Base-by-base conservation (phyloP, 2,329 filamentous ascomycete species). In the Alternaria arborescens region DNA sequence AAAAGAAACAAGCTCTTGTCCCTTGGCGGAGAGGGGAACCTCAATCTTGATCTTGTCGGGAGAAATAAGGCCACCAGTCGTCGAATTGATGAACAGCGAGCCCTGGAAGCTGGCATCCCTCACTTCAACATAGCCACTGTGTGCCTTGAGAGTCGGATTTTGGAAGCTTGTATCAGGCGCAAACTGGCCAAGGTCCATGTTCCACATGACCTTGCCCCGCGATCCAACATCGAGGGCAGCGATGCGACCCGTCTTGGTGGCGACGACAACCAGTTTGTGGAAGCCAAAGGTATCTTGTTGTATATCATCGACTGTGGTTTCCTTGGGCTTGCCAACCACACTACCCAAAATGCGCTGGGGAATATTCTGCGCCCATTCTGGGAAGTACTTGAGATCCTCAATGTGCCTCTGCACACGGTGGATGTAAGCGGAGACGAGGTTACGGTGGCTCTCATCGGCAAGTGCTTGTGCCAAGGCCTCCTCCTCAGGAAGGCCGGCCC, bases 321-420 rank as follows among this genome's bases (percentile, higher is more conserved):
- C 86, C 32, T 88, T 87, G 16, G 92, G 82, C 65, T 87, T 89
- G 62, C 80, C 80, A 22, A 80, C 63, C 24, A 83, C 72, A 36
- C 76, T 81, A 47, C 86, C 86, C 3, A 93, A 71, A 14, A 97
- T 80, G 24, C 89, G 88, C 43, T 84, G 80, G 5, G 93, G 93
- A 10, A 97, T 82, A 16, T 83, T 83, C 63, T 88, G 84, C 3
- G 97, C 79, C 80, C 90, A 96, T 0, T 83, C 85, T 0, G 94
- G 94, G 4, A 98, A 84, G 68, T 90, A 84, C 72, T 91, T 83
- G 40, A 97, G 83, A 66, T 97, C 95, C 46, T 87, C 84, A 14
- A 93, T 71, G 74, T 99, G 95, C 46, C 95, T 91, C 65, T 86
- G 90, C 14, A 97, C 84, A 14, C 95, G 90, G 79, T 97, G 93